Evolutionary conservation across 768 basidiomycete species (phyloP).

Genomic region (Rhizopogon salebrosus): DNA sequence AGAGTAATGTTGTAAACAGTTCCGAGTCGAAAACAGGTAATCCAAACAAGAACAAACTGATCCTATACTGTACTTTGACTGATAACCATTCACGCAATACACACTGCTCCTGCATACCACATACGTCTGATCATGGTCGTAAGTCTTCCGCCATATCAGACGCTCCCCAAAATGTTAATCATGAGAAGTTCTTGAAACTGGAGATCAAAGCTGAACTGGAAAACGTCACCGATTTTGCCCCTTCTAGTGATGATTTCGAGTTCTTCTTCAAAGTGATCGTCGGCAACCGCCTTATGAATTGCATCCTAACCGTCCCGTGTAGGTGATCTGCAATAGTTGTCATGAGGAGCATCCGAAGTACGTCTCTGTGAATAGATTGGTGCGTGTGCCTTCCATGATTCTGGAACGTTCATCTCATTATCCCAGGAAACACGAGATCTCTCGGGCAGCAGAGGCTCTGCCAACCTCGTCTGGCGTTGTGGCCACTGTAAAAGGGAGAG

Average conservation of each 20-base stretch:
- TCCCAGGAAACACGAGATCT: constrained; percentile 60
- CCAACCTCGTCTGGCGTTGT: constrained; percentile 81
- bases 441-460: constrained; percentile 51
- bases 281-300: neutral
- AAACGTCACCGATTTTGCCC: constrained; percentile 66
- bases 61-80: neutral
- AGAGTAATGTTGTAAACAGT: neutral
- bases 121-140: constrained; percentile 44
- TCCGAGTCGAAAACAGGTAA: neutral
- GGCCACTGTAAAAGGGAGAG: constrained; percentile 74
- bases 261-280: constrained; percentile 68
- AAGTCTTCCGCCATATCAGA: constrained; percentile 19
- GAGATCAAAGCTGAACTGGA: constrained; percentile 80
- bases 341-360: constrained; percentile 70
- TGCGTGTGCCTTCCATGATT: constrained; percentile 22
- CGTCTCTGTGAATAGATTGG: constrained; percentile 67
- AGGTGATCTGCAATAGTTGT: constrained; percentile 81
- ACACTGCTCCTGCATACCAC: neutral
- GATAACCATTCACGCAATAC: neutral
- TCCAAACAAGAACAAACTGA: constrained; percentile 23
- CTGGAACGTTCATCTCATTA: constrained; percentile 1
- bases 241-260: constrained; percentile 65
- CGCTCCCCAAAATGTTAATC: neutral
- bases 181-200: constrained; percentile 47
- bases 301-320: neutral